Evolutionary conservation across 1,139 yeast species (phyloP).

Genomic region (Yamadazyma mexicana): DNA sequence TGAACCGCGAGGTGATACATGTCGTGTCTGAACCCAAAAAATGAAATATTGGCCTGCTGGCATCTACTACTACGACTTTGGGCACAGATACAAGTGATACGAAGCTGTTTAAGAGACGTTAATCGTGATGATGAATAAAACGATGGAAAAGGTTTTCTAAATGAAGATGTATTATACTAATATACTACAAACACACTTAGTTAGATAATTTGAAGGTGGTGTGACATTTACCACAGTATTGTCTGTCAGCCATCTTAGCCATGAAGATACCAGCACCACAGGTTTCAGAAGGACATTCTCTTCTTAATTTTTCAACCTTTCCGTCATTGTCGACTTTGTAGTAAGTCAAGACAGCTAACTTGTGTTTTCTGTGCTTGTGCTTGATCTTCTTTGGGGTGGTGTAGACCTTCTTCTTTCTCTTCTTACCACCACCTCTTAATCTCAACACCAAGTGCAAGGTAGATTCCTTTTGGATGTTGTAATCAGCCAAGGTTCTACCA

Average conservation of each 20-base stretch:
- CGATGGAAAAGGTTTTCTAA: too few species aligned
- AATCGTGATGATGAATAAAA: too few species aligned
- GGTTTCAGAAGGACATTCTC: constrained; percentile 91
- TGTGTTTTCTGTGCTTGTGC: constrained; percentile 99
- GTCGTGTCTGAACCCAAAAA: background rate
- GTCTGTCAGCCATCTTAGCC: constrained; percentile 99
- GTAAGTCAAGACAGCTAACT: constrained; percentile 98
- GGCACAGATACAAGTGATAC: too few species aligned
- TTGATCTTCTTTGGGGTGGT: constrained; percentile 99
- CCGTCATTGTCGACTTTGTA: constrained; percentile 99
- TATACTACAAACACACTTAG: constrained; percentile 21
- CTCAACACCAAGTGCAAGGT: constrained; percentile 96
- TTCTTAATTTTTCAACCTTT: constrained; percentile 97
- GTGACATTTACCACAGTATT: constrained; percentile 99
- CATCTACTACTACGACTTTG: too few species aligned
- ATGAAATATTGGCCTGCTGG: too few species aligned
- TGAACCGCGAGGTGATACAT: background rate
- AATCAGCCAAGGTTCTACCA: constrained; percentile 98
- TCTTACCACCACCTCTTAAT: constrained; percentile 99
- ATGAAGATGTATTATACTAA: background rate
- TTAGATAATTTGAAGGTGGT: constrained; percentile 71
- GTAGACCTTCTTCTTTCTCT: constrained; percentile 99
- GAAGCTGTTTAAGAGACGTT: too few species aligned
- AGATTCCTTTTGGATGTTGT: constrained; percentile 99
- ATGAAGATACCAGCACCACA: constrained; percentile 99